phyloP scores from a whole-genome alignment of 2,329 filamentous ascomycete genomes.

The Curvularia verruculosa region DNA sequence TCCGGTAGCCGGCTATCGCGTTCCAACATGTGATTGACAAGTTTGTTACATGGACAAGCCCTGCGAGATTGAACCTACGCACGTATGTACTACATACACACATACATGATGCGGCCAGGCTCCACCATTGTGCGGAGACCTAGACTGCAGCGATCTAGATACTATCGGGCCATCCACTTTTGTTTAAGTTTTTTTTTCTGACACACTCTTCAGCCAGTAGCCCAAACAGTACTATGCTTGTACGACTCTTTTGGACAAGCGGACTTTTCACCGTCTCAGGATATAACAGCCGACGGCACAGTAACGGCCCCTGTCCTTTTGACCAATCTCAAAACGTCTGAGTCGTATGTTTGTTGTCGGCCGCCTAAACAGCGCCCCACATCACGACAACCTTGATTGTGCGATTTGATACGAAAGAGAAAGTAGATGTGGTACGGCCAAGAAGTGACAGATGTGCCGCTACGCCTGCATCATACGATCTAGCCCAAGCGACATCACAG shows the following conservation, averaged over 20 bases:
- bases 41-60: background rate
- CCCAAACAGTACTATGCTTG: constrained; percentile 5
- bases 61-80: background rate
- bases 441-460: constrained; percentile 9
- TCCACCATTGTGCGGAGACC: constrained; percentile 6
- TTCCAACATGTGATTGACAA: constrained; percentile 2
- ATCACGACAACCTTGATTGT: constrained; percentile 9
- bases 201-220: background rate
- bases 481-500: constrained; percentile 6
- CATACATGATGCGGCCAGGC: background rate
- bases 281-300: constrained; percentile 13
- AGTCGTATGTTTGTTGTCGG: constrained; percentile 19
- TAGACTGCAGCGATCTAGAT: constrained; percentile 6
- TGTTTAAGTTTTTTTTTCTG: background rate
- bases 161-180: constrained; percentile 7
- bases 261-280: constrained; percentile 12
- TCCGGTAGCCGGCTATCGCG: constrained; percentile 5
- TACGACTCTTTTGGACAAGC: constrained; percentile 2
- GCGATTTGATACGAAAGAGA: constrained; percentile 12
- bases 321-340: constrained; percentile 11
- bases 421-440: constrained; percentile 1
- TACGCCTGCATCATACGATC: constrained; percentile 14
- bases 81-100: too few species aligned
- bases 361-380: constrained; percentile 18
- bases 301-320: constrained; percentile 6